Evolutionary conservation across 768 basidiomycete species (phyloP).

Genomic region (Suillus paluster): DNA sequence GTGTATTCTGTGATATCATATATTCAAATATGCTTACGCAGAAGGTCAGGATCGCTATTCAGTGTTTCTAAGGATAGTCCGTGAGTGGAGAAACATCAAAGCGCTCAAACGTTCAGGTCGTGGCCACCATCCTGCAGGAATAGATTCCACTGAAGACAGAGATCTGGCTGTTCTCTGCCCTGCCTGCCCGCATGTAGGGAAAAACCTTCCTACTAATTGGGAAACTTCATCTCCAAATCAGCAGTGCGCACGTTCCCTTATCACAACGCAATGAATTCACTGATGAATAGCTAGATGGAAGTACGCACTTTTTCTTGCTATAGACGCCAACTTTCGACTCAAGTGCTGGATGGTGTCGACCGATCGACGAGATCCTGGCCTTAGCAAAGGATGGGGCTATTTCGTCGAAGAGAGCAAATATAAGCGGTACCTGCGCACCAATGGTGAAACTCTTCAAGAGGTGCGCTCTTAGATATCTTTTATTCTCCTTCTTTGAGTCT

Average conservation of each 20-base stretch:
- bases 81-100: conserved; percentile 13
- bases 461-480: too few relatives aligned
- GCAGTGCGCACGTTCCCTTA: too few relatives aligned
- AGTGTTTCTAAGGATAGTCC: conserved; percentile 15
- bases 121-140: conserved; percentile 21
- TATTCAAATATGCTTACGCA: too few relatives aligned
- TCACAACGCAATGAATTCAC: too few relatives aligned
- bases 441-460: too few relatives aligned
- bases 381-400: conserved; percentile 31
- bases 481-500: too few relatives aligned
- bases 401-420: conserved; percentile 29
- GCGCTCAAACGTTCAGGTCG: conserved; percentile 12
- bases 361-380: conserved; percentile 30
- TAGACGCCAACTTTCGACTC: conserved; percentile 39
- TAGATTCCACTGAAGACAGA: conserved; percentile 15
- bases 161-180: conserved; percentile 21
- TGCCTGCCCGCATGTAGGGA: conserved; percentile 14
- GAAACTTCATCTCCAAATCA: neutral
- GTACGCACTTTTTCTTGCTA: conserved; percentile 26
- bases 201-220: conserved; percentile 16
- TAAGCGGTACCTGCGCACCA: conserved; percentile 17
- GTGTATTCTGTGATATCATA: too few relatives aligned
- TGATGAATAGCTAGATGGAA: too few relatives aligned
- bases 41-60: conserved; percentile 18
- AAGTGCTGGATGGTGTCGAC: conserved; percentile 29